phyloP scores from a whole-genome alignment of 2,329 filamentous ascomycete genomes.

The Grosmannia serpens region DNA sequence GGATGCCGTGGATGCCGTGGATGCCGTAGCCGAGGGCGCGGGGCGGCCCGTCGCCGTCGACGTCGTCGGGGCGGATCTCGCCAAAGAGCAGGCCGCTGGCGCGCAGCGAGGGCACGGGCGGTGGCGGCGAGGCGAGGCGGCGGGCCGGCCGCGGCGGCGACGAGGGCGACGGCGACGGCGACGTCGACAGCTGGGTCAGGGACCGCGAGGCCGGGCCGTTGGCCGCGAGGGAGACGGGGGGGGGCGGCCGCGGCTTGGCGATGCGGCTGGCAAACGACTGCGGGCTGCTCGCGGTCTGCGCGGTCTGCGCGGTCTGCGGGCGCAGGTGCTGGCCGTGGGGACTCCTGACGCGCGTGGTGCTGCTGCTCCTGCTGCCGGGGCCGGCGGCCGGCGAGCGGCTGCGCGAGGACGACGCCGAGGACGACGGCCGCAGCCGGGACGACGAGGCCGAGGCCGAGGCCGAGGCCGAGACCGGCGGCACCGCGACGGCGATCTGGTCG shows the following conservation, averaged over 20 bases:
- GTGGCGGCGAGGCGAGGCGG: conserved; percentile 18
- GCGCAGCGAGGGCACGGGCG: conserved; percentile 22
- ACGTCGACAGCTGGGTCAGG: conserved; percentile 28
- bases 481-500: conserved; percentile 41
- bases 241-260: conserved; percentile 27
- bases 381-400: not conserved
- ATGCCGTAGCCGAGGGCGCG: conserved; percentile 51
- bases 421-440: not conserved
- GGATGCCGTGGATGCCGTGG: too few species aligned
- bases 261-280: conserved; percentile 36
- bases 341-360: not conserved
- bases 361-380: not conserved
- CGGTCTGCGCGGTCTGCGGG: not conserved
- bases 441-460: not conserved
- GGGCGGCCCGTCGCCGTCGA: conserved; percentile 30
- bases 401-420: not conserved
- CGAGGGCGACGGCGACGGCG: conserved; percentile 20
- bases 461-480: not conserved
- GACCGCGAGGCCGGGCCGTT: conserved; percentile 30
- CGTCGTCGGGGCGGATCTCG: conserved; percentile 54
- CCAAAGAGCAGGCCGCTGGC: conserved; percentile 55
- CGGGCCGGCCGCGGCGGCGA: conserved; percentile 11
- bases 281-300: conserved; percentile 2
- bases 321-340: not conserved
- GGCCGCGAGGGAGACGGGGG: conserved; percentile 20